phyloP scores from a whole-genome alignment of 495 filamentous ascomycete species.

The Beverwykella pulmonaria region DNA sequence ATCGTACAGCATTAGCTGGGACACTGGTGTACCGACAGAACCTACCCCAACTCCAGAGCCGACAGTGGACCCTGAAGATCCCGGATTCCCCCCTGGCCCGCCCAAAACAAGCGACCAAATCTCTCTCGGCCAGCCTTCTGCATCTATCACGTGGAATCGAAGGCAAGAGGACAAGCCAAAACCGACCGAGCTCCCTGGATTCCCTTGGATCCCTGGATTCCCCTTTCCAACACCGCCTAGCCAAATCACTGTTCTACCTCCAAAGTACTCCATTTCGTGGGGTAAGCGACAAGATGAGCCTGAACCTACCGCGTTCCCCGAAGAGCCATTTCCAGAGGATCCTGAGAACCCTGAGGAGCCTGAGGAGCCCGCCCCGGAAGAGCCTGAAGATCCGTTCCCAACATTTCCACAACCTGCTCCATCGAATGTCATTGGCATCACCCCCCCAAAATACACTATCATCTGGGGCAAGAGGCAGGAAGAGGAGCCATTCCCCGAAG shows the following conservation, averaged over 20 bases:
- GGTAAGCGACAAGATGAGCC: constrained; percentile 21
- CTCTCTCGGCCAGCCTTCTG: background rate
- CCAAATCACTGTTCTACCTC: constrained; percentile 2
- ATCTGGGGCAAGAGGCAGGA: constrained; percentile 19
- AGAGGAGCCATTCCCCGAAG: no score
- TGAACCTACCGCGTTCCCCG: constrained; percentile 9
- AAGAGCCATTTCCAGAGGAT: background rate
- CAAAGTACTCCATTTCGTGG: constrained; percentile 1
- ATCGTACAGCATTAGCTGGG: constrained; percentile 4
- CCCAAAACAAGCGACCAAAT: constrained; percentile 1
- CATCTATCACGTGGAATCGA: background rate
- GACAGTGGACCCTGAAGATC: constrained; percentile 12
- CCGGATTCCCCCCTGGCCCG: background rate
- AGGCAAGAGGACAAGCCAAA: constrained; percentile 11
- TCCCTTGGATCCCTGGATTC: background rate
- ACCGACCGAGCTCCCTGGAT: constrained; percentile 10
- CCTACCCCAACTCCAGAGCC: background rate
- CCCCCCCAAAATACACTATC: constrained; percentile 9
- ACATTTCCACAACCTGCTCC: background rate
- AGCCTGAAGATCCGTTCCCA: constrained; percentile 12
- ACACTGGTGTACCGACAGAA: background rate
- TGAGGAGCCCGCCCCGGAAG: constrained; percentile 5
- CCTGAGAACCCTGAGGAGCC: constrained; percentile 9
- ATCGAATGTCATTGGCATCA: constrained; percentile 15
- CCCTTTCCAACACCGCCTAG: constrained; percentile 7